Evolutionary conservation across 352 stramenopile genomes (phyloP), one percentile per base, ranked within the genome.

Genomic region (Pythium phragmiticola): DNA sequence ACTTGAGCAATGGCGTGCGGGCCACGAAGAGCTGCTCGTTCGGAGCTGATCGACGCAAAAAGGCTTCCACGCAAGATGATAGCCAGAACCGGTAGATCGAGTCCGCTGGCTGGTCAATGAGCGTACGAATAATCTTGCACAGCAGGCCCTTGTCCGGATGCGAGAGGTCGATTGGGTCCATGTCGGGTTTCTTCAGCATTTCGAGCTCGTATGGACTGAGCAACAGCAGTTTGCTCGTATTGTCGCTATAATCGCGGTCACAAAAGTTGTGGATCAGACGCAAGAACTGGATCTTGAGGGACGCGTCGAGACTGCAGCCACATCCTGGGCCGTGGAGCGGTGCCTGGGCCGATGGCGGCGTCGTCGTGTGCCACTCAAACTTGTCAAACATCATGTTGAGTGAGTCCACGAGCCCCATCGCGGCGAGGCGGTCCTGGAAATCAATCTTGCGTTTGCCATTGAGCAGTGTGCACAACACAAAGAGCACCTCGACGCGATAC

Each of bases 21-120:
- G 91, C 88, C 12, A 98, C 84, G 52, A 98, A 97, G 26, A 98
- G 75, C 68, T 98, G 92, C 61, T 98, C 94, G 37, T 73, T 83
- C 5, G 87, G 76, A 12, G 78, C 76, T 12, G 87, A 78, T 23
- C 94, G 92, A 16, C 96, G 82, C 11, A 99, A 70, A 76, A 98
- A 98, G 21, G 94, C 94, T 76, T 99, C 95, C 8, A 98, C 82
- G 63, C 95, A 98, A n/a, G 90, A 98, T 3, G 95, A 90, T 36
- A 99, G 62, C 96, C 96, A 99, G 67, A 98, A 98, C 16, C 92
- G 83, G 60, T 99, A 98, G 43, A 96, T 94, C 11, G 93, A 98
- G 54, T 98, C 92, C 16, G 88, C 78, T 8, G 89, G 83, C 67
- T 99, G 94, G 23, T 84, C 66, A 42, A 97, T 89, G 48, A 98